Evolutionary conservation across 257 asterid species (phyloP).

Genomic region (Solanum bukasovii): DNA sequence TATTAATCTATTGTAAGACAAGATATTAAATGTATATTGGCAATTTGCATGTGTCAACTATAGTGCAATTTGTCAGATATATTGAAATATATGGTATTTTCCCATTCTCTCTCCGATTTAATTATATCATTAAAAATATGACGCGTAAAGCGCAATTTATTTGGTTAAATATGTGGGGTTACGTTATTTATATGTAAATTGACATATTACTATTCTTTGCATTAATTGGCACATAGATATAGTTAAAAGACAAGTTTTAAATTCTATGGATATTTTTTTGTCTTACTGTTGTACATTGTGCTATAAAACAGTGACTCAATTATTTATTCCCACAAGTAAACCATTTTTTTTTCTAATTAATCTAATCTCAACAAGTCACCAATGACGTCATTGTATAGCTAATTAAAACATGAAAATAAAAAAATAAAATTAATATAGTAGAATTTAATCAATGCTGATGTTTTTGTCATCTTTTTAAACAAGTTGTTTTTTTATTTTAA

Average conservation of each 20-base stretch:
- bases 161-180: background rate
- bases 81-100: background rate
- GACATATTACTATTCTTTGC: background rate
- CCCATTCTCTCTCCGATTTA: background rate
- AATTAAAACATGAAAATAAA: background rate
- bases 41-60: background rate
- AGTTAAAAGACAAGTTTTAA: background rate
- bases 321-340: background rate
- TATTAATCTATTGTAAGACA: background rate
- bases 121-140: background rate
- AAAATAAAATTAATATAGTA: background rate
- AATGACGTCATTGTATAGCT: background rate
- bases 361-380: background rate
- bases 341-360: background rate
- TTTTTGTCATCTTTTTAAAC: background rate
- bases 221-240: background rate
- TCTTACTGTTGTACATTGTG: background rate
- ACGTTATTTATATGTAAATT: background rate
- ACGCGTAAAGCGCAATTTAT: background rate
- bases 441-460: background rate
- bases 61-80: background rate
- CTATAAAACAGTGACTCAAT: background rate
- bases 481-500: background rate
- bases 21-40: background rate
- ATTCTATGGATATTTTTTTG: background rate